Conservation (phyloP, 257 asterid species). For the Lycium ferocissimum region DNA sequence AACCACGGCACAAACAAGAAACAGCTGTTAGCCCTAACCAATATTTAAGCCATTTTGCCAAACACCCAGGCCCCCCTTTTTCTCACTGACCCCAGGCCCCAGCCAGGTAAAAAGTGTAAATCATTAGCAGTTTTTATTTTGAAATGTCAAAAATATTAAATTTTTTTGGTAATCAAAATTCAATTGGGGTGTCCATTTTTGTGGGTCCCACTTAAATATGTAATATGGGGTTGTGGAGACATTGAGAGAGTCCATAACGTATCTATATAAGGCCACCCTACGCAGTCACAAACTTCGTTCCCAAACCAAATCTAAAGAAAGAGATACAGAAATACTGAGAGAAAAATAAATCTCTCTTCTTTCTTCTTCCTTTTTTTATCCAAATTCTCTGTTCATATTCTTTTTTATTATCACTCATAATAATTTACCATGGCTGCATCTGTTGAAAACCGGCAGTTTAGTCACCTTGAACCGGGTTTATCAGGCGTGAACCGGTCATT, state of each 20-base stretch:
- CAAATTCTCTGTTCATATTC: not conserved
- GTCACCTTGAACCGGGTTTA: conserved; percentile 53
- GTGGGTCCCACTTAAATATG: not conserved
- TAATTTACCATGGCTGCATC: conserved; percentile 73
- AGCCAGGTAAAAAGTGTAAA: not conserved
- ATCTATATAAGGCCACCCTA: conserved; percentile 20
- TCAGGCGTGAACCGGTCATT: conserved; percentile 37
- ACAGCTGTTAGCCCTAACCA: conserved; percentile 24
- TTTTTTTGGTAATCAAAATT: not conserved
- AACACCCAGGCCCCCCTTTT: not conserved
- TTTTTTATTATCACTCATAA: not conserved
- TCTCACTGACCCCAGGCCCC: not conserved
- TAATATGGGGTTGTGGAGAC: not conserved
- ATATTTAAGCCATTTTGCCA: not conserved
- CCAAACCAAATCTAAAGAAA: conserved; percentile 3
- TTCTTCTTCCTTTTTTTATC: not conserved
- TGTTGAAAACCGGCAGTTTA: conserved; percentile 68
- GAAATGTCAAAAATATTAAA: too few species aligned
- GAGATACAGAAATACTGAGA: not conserved
- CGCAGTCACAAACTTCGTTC: conserved; percentile 23
- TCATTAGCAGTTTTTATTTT: not conserved
- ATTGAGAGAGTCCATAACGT: not conserved
- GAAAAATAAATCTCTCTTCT: not conserved
- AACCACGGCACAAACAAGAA: not conserved
- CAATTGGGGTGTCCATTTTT: not conserved